phyloP scores from a whole-genome alignment of 2,329 filamentous ascomycete species.

The Penicillium sp. region DNA sequence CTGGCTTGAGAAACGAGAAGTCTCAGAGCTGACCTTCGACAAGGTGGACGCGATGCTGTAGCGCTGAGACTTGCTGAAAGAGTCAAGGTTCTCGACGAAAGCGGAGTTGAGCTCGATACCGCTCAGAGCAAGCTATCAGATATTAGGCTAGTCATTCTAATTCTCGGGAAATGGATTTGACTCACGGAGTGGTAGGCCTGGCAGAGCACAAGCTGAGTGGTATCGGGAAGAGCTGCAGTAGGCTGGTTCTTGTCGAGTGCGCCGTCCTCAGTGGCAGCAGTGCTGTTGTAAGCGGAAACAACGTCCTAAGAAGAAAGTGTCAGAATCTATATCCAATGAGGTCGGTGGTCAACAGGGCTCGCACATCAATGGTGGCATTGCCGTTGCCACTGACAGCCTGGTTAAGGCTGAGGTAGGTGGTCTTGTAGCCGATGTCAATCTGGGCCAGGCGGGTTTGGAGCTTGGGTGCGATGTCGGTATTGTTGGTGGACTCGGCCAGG shows the following conservation, averaged over 20 bases:
- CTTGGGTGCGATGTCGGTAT: slow-evolving; percentile 8
- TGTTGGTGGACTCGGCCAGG: slow-evolving; percentile 1
- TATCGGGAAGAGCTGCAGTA: slow-evolving; percentile 3
- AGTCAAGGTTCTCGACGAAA: slow-evolving; percentile 3
- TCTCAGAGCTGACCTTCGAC: slow-evolving; percentile 9
- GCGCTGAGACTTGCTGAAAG: slow-evolving; percentile 10
- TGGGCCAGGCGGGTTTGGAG: slow-evolving; percentile 10
- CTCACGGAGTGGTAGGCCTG: slow-evolving; percentile 15
- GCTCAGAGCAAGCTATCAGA: slow-evolving; percentile 9
- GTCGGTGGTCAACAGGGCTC: background rate
- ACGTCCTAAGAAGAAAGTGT: slow-evolving; percentile 1
- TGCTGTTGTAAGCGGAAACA: slow-evolving; percentile 6
- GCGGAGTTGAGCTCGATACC: slow-evolving; percentile 9
- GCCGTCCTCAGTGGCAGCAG: slow-evolving; percentile 1
- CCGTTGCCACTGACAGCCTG: slow-evolving; percentile 2
- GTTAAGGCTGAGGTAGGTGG: slow-evolving; percentile 8
- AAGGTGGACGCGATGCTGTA: slow-evolving; percentile 3
- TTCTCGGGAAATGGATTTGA: background rate
- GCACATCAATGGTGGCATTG: slow-evolving; percentile 1
- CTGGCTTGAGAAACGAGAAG: slow-evolving; percentile 3
- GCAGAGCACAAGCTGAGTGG: slow-evolving; percentile 12
- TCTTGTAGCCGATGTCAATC: slow-evolving; percentile 12
- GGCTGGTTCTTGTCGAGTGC: slow-evolving; percentile 9
- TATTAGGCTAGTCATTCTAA: background rate
- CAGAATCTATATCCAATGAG: background rate